Percentiles rank a stretch among this genome's conserved stretches.
These are phyloP conservation scores for Zanthoxylum bungeanum DNA, from an alignment of 345 rosid species.

Conservation along the genomic window DNA sequence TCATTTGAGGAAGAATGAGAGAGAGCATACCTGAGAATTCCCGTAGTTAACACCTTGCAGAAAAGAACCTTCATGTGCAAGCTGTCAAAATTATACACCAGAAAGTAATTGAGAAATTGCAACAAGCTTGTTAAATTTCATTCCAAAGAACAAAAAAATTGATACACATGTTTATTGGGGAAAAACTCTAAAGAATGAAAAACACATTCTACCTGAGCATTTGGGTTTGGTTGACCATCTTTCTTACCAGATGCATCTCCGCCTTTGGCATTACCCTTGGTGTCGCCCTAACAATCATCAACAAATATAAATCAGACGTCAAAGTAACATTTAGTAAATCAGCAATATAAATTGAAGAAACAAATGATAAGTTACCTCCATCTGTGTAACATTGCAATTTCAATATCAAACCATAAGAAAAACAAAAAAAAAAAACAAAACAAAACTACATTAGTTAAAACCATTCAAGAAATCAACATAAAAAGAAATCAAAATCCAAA, in stretches of 20 bases:
- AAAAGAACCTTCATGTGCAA: slow-evolving; percentile 57
- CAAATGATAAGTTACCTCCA: slow-evolving; percentile 62
- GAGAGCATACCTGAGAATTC: slow-evolving; percentile 56
- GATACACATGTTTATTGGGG: neutral
- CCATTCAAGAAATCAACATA: neutral
- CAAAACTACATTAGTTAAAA: slow-evolving; percentile 10
- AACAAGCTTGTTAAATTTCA: neutral
- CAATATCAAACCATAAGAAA: neutral
- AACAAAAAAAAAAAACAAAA: slow-evolving; percentile 4
- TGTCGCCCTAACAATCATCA: slow-evolving; percentile 60
- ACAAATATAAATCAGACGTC: neutral
- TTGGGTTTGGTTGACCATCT: slow-evolving; percentile 49
- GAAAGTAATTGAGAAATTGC: slow-evolving; percentile 2
- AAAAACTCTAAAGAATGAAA: neutral
- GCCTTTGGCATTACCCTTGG: slow-evolving; percentile 68
- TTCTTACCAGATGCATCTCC: slow-evolving; percentile 64
- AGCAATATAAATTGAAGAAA: slow-evolving; percentile 8
- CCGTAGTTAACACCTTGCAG: slow-evolving; percentile 46
- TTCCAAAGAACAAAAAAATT: neutral
- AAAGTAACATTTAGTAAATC: neutral
- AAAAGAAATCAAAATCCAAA: neutral
- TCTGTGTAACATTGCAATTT: slow-evolving; percentile 41
- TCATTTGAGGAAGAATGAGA: slow-evolving; percentile 14
- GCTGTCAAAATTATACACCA: slow-evolving; percentile 39
- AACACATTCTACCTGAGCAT: slow-evolving; percentile 44